A percentile compares a stretch with the other conserved stretches of the same genome.
These are phyloP conservation scores for Tieghemiomyces parasiticus DNA, from an alignment of 192 early-diverging fungal species.

Conservation along the genomic window DNA sequence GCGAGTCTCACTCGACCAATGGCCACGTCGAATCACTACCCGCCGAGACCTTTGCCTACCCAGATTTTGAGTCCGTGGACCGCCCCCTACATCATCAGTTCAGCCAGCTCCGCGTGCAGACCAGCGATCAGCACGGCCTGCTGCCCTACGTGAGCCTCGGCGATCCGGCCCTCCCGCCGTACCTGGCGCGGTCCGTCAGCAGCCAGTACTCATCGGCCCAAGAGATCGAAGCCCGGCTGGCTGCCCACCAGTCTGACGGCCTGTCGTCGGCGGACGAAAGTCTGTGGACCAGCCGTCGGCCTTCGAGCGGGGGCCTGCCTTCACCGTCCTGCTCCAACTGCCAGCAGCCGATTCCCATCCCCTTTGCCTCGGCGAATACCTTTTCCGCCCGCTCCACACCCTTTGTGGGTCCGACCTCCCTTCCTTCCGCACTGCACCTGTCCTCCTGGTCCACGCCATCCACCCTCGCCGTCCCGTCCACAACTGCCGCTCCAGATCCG, in stretches of 20 bases:
- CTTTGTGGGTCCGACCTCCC: neutral
- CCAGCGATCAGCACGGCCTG: neutral
- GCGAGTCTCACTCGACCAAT: neutral
- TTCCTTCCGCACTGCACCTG: neutral
- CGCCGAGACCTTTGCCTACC: too few species aligned
- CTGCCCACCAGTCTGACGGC: neutral
- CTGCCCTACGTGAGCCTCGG: neutral
- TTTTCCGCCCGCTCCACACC: neutral
- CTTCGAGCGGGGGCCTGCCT: neutral
- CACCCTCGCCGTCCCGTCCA: neutral
- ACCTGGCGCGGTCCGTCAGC: neutral
- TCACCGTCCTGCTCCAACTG: neutral
- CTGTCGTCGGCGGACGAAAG: neutral
- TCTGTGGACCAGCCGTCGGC: neutral
- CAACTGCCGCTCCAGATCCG: neutral
- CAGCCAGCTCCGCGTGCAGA: neutral
- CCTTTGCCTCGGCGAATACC: neutral
- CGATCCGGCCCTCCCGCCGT: neutral
- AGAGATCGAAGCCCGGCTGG: neutral
- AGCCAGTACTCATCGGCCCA: neutral
- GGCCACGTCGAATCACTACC: neutral
- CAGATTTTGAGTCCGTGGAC: too few species aligned
- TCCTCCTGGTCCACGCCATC: neutral
- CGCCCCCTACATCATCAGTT: neutral
- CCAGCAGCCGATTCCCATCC: neutral